Evolutionary conservation across 305 asterid species (phyloP), one percentile per base, ranked within the genome.

Genomic region (Plantago coronopus): DNA sequence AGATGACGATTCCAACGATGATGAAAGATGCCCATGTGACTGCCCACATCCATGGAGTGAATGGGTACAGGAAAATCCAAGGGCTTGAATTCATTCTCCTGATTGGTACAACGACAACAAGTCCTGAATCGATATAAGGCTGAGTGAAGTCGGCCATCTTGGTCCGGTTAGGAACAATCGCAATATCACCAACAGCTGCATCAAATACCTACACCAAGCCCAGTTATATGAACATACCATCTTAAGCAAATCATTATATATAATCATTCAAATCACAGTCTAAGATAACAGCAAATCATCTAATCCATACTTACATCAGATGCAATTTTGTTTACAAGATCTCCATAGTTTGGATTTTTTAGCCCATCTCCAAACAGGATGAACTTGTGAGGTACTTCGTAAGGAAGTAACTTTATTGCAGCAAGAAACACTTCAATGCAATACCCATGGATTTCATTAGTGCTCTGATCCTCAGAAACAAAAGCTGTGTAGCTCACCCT

Each of bases 151-250:
- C 88, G 1, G 64, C 87, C 73, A 78, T 76, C 66, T 69, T 78
- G 19, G 87, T 78, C 47, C 90, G 68, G 29, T 77, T 72, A 1
- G 86, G 75, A 38, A 66, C 73, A 54, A 85, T 79, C 37, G 89
- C 81, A 67, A 85, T 78, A 63, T 85, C 94, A 5, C 94, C 94
- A 23, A 83, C 50, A 45, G 79, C 95, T 48, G 84, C 95, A 70
- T 77, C 95, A 72, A 56, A 82, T 12, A 57, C 78, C 89, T 81
- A 67, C 29, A 44, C 4, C 17, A 53, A 54, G 55, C 40, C 60
- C 34, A 34, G 40, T 34, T 34, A 6, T 34, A 34, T 34, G 1
- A 4, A 34, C 12, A 34, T 5, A 34, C 40, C 12, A 7, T 2
- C 9, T 9, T 9, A 0, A 65, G 43, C 69, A 54, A 18, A 54